phyloP scores from a whole-genome alignment of 805 yeast species.

The Suhomyces emberorum region DNA sequence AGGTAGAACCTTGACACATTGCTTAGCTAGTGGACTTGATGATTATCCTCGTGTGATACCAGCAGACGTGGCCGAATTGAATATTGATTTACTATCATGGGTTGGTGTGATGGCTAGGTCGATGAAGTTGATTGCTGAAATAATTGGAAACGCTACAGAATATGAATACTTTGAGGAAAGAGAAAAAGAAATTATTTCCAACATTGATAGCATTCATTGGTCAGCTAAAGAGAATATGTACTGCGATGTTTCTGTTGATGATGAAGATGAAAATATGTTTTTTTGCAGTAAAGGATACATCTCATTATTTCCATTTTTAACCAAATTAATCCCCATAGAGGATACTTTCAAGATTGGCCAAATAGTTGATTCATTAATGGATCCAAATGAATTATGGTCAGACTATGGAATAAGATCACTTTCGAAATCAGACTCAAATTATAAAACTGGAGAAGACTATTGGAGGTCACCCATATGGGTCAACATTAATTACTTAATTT shows the following conservation, averaged over 20 bases:
- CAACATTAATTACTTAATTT: conserved; percentile 78
- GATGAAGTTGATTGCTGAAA: conserved; percentile 66
- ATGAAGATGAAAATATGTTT: conserved; percentile 57
- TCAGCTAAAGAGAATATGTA: conserved; percentile 58
- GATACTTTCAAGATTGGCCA: conserved; percentile 45
- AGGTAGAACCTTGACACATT: conserved; percentile 81
- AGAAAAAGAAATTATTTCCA: conserved; percentile 54
- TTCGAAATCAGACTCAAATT: conserved; percentile 60
- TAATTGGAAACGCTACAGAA: conserved; percentile 60
- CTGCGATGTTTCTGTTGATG: conserved; percentile 82
- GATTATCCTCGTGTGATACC: conserved; percentile 86
- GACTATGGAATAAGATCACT: conserved; percentile 78
- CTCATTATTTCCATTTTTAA: conserved; percentile 77
- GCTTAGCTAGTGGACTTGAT: conserved; percentile 90
- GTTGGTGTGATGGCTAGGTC: conserved; percentile 88
- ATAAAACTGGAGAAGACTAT: conserved; percentile 81
- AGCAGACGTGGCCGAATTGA: conserved; percentile 84
- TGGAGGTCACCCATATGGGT: conserved; percentile 97
- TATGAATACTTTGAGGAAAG: conserved; percentile 48
- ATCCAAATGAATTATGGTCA: conserved; percentile 75
- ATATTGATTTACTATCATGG: conserved; percentile 90
- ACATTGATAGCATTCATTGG: conserved; percentile 82
- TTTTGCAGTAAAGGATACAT: conserved; percentile 92
- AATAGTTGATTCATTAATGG: conserved; percentile 55
- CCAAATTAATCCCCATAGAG: conserved; percentile 54